Conservation (phyloP, 805 yeast genomes). For the Blastobotrys muscicola region DNA sequence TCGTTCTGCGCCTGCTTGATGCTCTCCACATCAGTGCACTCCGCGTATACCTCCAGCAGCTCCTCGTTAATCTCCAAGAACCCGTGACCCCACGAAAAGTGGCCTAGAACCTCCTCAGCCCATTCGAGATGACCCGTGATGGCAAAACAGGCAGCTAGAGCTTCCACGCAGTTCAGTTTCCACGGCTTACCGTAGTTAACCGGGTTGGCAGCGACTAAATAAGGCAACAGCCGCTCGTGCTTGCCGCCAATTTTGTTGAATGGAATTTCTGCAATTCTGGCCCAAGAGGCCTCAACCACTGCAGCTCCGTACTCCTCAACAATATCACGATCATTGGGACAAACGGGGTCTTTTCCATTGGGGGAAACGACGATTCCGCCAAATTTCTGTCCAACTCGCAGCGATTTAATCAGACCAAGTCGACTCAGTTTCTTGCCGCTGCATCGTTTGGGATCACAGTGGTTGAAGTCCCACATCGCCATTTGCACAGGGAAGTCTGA, state of each 20-base stretch:
- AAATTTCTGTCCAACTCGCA: slow-evolving; percentile 89
- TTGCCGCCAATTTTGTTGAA: slow-evolving; percentile 86
- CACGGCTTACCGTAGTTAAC: slow-evolving; percentile 96
- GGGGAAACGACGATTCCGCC: slow-evolving; percentile 89
- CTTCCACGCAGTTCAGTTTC: slow-evolving; percentile 94
- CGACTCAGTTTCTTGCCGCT: slow-evolving; percentile 91
- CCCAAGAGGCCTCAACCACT: slow-evolving; percentile 98
- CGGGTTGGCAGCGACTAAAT: slow-evolving; percentile 91
- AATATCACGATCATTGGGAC: slow-evolving; percentile 72
- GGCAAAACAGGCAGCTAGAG: slow-evolving; percentile 93
- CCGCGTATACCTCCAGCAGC: slow-evolving; percentile 59
- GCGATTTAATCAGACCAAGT: slow-evolving; percentile 65
- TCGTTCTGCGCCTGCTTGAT: slow-evolving; percentile 61
- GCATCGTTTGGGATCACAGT: slow-evolving; percentile 96
- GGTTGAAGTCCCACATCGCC: slow-evolving; percentile 98
- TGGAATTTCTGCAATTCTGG: slow-evolving; percentile 93
- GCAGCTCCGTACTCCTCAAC: slow-evolving; percentile 86
- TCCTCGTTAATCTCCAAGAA: slow-evolving; percentile 78
- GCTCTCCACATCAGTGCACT: slow-evolving; percentile 73
- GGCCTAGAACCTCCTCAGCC: slow-evolving; percentile 67
- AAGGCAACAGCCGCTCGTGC: slow-evolving; percentile 79
- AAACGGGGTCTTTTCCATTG: slow-evolving; percentile 80
- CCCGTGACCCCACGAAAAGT: slow-evolving; percentile 91
- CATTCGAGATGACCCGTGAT: slow-evolving; percentile 85
- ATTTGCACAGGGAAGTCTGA: slow-evolving; percentile 64